Percentiles rank a stretch among this genome's conserved stretches.
These are phyloP conservation scores for button mushroom (Agaricus bisporus) DNA, from an alignment of 768 basidiomycete species.

Conservation along the genomic window DNA sequence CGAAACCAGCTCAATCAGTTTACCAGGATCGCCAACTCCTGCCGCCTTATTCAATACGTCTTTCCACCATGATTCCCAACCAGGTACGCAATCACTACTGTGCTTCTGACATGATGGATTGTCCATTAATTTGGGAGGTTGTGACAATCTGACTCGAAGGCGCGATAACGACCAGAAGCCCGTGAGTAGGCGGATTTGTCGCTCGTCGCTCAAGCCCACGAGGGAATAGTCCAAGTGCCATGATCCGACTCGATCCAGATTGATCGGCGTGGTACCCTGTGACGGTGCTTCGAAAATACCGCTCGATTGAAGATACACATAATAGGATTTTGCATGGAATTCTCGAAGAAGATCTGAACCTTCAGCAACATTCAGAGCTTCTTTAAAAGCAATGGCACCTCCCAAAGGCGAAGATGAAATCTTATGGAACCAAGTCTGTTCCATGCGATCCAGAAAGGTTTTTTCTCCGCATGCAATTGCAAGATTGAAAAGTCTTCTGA, in stretches of 20 bases:
- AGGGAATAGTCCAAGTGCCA: neutral
- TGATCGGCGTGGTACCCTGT: neutral
- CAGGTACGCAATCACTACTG: neutral
- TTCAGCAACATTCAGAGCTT: neutral
- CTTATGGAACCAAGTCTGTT: neutral
- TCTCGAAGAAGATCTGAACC: neutral
- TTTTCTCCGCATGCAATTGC: neutral
- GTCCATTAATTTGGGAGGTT: neutral
- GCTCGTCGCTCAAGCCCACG: neutral
- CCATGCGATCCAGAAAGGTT: neutral
- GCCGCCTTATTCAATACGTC: neutral
- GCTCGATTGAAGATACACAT: neutral
- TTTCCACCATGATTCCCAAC: neutral
- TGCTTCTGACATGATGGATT: neutral
- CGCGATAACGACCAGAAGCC: conserved; percentile 5
- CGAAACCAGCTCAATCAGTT: neutral
- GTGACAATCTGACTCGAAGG: neutral
- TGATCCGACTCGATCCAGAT: neutral
- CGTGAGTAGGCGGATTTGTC: neutral
- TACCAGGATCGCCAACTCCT: neutral
- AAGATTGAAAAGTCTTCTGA: neutral
- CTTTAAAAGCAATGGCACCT: neutral
- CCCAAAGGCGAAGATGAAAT: neutral
- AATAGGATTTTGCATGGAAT: conserved; percentile 4
- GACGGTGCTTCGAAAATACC: neutral